Base-by-base conservation (phyloP, 768 basidiomycete species). In the Lactarius deliciosus region DNA sequence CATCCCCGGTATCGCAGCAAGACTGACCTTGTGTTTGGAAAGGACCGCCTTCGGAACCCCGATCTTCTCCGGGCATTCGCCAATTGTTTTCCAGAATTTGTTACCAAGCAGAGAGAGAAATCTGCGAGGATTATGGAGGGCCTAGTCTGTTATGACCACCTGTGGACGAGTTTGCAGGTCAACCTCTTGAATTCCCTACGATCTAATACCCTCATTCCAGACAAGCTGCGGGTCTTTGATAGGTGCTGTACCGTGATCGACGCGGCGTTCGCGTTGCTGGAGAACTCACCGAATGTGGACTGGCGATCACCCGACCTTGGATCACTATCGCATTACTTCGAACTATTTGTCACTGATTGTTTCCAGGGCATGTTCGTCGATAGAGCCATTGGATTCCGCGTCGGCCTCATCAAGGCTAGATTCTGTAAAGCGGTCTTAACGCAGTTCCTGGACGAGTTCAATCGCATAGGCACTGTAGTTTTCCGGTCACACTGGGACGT, bases 271-370 rank as follows among this genome's bases (percentile, higher is more conserved):
- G 30, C 22, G 2, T 5, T n/a, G 5, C 56, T 66, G 11, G 47
- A 57, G 32, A 8, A n/a, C 30, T 66, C 65, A 20, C 13, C 3
- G 30, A 47, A 8, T 4, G 28, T 58, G 54, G 53, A 57, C 65
- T 66, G 65, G 65, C 36, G 60, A 4, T 38, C 56, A 40, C 65
- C 65, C 18, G 61, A 66, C 22, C 50, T 61, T 11, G 56, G 60
- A 22, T 53, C 56, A 4, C 28, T 65, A 3, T 1, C 16, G 25
- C 59, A 56, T 6, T 54, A 40, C 22, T 30, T 61, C 34, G 65
- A 65, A 11, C 30, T 16, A 15, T 61, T 65, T 36, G 53, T 57
- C 15, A 4, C 60, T 0, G 11, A 40, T 57, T 57, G 20, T 18
- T 65, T 61, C 32, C 41, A 30, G 9, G 60, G 65, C 16, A 10